phyloP scores from a whole-genome alignment of 2,329 filamentous ascomycete genomes.

The Stagonosporopsis chrysanthemi region DNA sequence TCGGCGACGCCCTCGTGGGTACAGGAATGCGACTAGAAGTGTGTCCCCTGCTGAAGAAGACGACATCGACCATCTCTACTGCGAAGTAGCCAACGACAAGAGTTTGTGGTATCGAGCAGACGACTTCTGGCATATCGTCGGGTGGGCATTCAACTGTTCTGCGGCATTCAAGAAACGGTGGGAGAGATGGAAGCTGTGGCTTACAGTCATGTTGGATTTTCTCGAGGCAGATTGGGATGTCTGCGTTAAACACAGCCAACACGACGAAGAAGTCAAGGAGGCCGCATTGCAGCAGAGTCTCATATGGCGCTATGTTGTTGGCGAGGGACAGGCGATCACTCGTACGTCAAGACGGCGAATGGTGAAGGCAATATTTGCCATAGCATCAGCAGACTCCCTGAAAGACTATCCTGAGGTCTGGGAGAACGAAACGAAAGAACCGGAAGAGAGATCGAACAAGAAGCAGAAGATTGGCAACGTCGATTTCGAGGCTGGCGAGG shows the following conservation, averaged over 20 bases:
- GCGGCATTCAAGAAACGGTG: constrained; percentile 75
- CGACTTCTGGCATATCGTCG: constrained; percentile 88
- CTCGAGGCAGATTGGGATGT: constrained; percentile 75
- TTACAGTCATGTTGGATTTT: constrained; percentile 79
- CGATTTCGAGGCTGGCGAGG: constrained; percentile 63
- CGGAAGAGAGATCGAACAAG: constrained; percentile 57
- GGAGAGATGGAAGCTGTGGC: constrained; percentile 81
- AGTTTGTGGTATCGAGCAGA: constrained; percentile 78
- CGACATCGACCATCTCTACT: constrained; percentile 50
- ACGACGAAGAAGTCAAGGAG: constrained; percentile 23
- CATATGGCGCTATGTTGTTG: constrained; percentile 65
- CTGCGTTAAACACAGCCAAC: constrained; percentile 51
- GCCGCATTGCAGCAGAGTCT: constrained; percentile 62
- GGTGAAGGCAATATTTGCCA: constrained; percentile 71
- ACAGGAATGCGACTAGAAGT: constrained; percentile 32
- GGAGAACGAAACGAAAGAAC: constrained; percentile 66
- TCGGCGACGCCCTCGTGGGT: constrained; percentile 30
- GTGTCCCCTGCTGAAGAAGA: constrained; percentile 43
- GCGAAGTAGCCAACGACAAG: constrained; percentile 65
- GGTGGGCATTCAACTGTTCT: constrained; percentile 94
- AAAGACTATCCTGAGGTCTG: constrained; percentile 72
- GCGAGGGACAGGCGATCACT: constrained; percentile 44
- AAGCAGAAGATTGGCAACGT: constrained; percentile 66
- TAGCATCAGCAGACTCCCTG: constrained; percentile 62
- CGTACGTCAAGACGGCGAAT: constrained; percentile 60